phyloP scores from a whole-genome alignment of 1,139 yeast species.

The Candida freyschussii region DNA sequence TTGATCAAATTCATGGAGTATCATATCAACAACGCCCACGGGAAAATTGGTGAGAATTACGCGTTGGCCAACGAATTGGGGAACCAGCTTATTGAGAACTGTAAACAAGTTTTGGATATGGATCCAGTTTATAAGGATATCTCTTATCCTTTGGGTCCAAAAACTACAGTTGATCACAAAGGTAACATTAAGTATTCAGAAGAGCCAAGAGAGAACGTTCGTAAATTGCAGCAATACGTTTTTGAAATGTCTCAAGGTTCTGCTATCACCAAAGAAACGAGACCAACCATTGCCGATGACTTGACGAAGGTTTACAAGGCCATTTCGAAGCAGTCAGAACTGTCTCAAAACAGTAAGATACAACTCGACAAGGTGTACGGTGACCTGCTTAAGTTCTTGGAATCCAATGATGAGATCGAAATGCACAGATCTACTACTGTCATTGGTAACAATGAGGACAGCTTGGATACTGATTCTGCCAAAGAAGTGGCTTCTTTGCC shows the following conservation, averaged over 20 bases:
- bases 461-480: constrained; percentile 54
- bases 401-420: constrained; percentile 58
- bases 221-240: constrained; percentile 94
- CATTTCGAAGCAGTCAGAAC: constrained; percentile 58
- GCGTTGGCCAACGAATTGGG: constrained; percentile 87
- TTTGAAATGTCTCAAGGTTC: constrained; percentile 97
- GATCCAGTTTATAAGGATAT: constrained; percentile 96
- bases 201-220: constrained; percentile 81
- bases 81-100: constrained; percentile 89
- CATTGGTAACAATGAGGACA: constrained; percentile 39
- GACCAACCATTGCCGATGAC: constrained; percentile 78
- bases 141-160: constrained; percentile 90
- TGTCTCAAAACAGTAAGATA: constrained; percentile 56
- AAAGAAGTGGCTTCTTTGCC: constrained; percentile 85
- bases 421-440: constrained; percentile 36
- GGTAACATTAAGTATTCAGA: constrained; percentile 85
- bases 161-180: constrained; percentile 79
- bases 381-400: constrained; percentile 71
- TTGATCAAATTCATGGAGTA: constrained; percentile 96
- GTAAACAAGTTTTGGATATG: constrained; percentile 75
- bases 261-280: constrained; percentile 57
- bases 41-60: constrained; percentile 81
- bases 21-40: constrained; percentile 90
- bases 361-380: constrained; percentile 80
- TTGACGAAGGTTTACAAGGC: constrained; percentile 81